Percentiles rank a stretch among this genome's conserved stretches.
Evolutionary conservation across 169 alveolate genomes (phyloP).

Genomic region (Plasmodium malariae): DNA sequence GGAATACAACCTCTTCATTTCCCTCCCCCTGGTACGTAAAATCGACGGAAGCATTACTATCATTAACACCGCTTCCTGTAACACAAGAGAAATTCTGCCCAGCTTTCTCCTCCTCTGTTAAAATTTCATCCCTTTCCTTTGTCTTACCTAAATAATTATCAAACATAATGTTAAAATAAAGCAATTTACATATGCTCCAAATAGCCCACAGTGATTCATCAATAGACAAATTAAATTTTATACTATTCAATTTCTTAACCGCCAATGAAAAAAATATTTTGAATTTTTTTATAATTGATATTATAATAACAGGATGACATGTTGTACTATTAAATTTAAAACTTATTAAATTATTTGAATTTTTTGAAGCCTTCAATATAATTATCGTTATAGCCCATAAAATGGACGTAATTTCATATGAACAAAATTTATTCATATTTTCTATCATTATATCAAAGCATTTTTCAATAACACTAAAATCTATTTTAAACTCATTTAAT

Average conservation of each 20-base stretch:
- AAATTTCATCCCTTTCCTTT: background rate
- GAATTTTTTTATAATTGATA: conserved; percentile 8
- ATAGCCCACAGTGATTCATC: conserved; percentile 70
- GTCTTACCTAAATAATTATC: background rate
- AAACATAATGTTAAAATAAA: conserved; percentile 21
- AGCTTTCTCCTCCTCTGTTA: too few species aligned
- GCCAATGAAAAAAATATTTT: conserved; percentile 31
- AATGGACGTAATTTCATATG: conserved; percentile 48
- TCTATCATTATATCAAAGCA: conserved; percentile 40
- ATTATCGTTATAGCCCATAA: conserved; percentile 66
- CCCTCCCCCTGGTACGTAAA: too few species aligned
- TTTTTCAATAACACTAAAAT: background rate
- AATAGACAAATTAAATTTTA: conserved; percentile 41
- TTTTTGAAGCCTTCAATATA: conserved; percentile 10
- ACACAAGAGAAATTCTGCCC: too few species aligned
- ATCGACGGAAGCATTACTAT: too few species aligned
- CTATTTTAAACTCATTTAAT: conserved; percentile 29
- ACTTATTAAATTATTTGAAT: conserved; percentile 7
- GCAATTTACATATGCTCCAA: conserved; percentile 51
- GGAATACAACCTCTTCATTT: too few species aligned
- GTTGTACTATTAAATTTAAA: background rate
- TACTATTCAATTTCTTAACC: conserved; percentile 6
- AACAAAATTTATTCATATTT: conserved; percentile 33
- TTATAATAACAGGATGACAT: too few species aligned
- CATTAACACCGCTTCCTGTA: too few species aligned